phyloP scores from a whole-genome alignment of 1,284 basidiomycete genomes.

The Ceratobasidium sp. region DNA sequence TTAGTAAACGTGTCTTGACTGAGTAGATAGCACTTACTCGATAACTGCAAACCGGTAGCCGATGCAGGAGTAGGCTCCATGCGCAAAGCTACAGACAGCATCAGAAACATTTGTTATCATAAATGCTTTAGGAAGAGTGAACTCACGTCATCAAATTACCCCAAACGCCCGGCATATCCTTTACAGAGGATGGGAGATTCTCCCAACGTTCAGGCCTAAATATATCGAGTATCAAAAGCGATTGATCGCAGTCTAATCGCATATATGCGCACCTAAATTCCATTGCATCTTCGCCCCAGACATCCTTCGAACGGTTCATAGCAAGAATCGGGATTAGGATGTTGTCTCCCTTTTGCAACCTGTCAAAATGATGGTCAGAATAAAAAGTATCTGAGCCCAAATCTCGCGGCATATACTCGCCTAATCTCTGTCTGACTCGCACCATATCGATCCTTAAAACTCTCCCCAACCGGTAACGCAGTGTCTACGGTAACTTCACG shows the following conservation, averaged over 20 bases:
- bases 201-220: constrained; percentile 73
- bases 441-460: constrained; percentile 63
- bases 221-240: not conserved
- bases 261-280: constrained; percentile 50
- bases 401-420: constrained; percentile 51
- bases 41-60: constrained; percentile 79
- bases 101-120: not conserved
- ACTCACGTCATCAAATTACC: constrained; percentile 72
- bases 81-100: constrained; percentile 53
- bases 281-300: constrained; percentile 66
- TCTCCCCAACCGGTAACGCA: constrained; percentile 57
- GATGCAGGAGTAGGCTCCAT: constrained; percentile 63
- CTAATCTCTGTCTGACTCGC: constrained; percentile 57
- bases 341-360: constrained; percentile 63
- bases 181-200: constrained; percentile 62
- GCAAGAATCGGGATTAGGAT: constrained; percentile 66
- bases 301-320: constrained; percentile 60
- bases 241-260: not conserved
- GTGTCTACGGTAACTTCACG: constrained; percentile 54
- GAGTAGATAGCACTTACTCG: constrained; percentile 64
- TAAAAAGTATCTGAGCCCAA: not conserved
- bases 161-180: constrained; percentile 70
- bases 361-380: constrained; percentile 45
- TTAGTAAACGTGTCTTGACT: not conserved
- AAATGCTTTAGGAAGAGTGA: not conserved